These are phyloP conservation scores for Phanerochaete sordida DNA, from an alignment of 768 basidiomycete species.

Conservation along the genomic window DNA sequence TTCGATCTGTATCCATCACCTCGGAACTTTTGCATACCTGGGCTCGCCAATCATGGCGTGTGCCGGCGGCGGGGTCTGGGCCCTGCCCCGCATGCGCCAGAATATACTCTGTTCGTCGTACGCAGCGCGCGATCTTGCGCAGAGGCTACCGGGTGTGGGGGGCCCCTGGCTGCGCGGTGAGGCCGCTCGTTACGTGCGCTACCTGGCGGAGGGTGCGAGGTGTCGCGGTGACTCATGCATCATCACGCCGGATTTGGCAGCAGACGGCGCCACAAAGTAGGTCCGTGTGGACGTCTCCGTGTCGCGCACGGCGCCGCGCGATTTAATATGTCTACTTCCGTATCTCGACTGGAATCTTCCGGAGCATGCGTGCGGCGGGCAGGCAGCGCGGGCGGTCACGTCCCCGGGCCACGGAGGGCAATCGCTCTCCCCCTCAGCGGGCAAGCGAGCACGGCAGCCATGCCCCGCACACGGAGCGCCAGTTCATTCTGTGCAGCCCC, in stretches of 20 bases:
- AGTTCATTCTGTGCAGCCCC: neutral
- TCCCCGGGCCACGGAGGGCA: neutral
- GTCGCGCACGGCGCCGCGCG: neutral
- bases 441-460: no score
- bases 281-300: neutral
- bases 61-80: neutral
- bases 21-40: neutral
- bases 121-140: no score
- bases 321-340: neutral
- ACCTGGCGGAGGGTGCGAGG: no score
- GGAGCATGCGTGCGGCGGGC: neutral
- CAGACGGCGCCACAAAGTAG: neutral
- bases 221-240: neutral
- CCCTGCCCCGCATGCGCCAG: neutral
- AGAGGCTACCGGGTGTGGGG: no score
- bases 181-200: no score
- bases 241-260: neutral
- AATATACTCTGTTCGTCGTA: neutral
- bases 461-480: neutral
- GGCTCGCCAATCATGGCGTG: neutral
- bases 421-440: neutral
- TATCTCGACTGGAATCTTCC: neutral
- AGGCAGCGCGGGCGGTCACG: neutral
- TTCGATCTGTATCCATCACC: slow-evolving; percentile 1
- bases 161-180: no score